These are phyloP conservation scores for Teratosphaeria gauchensis DNA, from an alignment of 2,329 filamentous ascomycete genomes.

Conservation along the genomic window DNA sequence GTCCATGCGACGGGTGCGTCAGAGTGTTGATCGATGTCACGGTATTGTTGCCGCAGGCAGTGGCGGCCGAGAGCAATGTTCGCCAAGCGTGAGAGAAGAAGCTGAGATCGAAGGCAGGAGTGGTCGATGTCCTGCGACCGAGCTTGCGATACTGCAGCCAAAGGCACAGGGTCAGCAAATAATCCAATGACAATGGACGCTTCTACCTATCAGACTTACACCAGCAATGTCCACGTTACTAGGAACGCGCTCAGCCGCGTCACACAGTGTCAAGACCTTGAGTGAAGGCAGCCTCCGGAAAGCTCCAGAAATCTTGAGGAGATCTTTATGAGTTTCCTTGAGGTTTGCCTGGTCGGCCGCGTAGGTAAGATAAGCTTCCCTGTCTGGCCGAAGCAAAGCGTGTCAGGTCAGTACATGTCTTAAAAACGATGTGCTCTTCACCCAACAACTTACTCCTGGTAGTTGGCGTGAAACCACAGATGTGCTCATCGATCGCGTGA, in stretches of 20 bases:
- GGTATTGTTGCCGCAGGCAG: background rate
- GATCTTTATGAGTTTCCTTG: constrained; percentile 9
- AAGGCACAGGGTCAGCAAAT: background rate
- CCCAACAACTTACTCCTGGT: constrained; percentile 1
- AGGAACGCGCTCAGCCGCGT: constrained; percentile 1
- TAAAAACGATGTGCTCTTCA: no score
- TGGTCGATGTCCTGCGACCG: background rate
- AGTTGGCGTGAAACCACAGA: constrained; percentile 11
- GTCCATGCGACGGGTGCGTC: background rate
- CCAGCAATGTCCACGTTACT: constrained; percentile 12
- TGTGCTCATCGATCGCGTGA: constrained; percentile 5
- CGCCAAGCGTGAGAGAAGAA: constrained; percentile 4
- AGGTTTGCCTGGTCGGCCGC: constrained; percentile 17
- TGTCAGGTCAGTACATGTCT: no score
- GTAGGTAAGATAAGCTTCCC: constrained; percentile 18
- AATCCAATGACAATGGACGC: background rate
- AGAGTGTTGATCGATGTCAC: background rate
- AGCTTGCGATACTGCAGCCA: constrained; percentile 1
- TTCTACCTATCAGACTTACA: background rate
- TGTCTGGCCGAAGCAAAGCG: constrained; percentile 1
- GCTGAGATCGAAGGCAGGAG: background rate
- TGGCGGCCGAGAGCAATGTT: background rate
- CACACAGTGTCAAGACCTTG: constrained; percentile 7
- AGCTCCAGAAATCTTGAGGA: constrained; percentile 13
- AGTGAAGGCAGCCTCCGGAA: constrained; percentile 14